Conservation (phyloP, 108 stramenopile species). For the Fragilariopsis cylindrus region DNA sequence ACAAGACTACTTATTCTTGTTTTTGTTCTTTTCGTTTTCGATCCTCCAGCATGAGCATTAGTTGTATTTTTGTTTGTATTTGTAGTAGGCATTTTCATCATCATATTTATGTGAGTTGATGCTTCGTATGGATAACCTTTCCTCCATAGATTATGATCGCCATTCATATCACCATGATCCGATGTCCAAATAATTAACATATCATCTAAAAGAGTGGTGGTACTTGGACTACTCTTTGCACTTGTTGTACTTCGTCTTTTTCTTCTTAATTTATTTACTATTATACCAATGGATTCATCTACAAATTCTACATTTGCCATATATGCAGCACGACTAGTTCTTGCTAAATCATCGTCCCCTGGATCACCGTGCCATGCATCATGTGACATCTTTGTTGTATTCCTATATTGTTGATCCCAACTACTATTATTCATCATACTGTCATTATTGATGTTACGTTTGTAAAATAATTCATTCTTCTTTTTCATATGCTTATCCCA, state of each 20-base stretch:
- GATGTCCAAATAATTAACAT: slow-evolving; percentile 36
- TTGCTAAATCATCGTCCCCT: slow-evolving; percentile 10
- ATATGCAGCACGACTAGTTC: slow-evolving; percentile 37
- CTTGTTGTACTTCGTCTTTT: background rate
- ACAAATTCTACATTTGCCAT: slow-evolving; percentile 48
- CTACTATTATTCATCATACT: slow-evolving; percentile 24
- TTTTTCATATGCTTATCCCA: slow-evolving; percentile 30
- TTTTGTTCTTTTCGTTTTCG: background rate
- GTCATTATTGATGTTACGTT: background rate
- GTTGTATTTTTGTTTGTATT: no score
- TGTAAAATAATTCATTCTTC: background rate
- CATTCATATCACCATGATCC: slow-evolving; percentile 50
- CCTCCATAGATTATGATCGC: slow-evolving; percentile 48
- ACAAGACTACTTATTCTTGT: background rate
- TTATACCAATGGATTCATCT: slow-evolving; percentile 39
- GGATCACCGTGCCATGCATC: slow-evolving; percentile 42
- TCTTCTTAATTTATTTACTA: slow-evolving; percentile 16
- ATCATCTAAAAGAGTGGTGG: slow-evolving; percentile 4
- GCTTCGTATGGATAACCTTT: slow-evolving; percentile 49
- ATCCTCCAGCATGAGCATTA: background rate
- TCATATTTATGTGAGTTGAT: slow-evolving; percentile 19
- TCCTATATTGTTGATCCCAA: slow-evolving; percentile 32
- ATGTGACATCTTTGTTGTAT: slow-evolving; percentile 14
- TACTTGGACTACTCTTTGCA: background rate
- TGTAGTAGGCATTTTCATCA: slow-evolving; percentile 20